Evolutionary conservation across 179 eudicot genomes (phyloP), one percentile per base, ranked within the genome.

Genomic region (Silene vulgaris): DNA sequence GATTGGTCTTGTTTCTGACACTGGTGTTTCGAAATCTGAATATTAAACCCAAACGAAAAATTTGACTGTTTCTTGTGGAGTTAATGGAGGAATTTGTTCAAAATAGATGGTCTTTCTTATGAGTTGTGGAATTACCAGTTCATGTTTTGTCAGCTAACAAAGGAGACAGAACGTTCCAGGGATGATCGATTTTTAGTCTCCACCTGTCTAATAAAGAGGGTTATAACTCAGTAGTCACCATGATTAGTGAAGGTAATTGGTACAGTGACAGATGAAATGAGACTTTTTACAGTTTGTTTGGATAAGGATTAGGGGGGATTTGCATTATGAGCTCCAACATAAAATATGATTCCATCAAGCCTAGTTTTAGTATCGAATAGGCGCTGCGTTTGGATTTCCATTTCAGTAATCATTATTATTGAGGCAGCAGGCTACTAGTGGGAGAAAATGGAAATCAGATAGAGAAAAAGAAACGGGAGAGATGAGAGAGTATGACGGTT

Each of bases 111-210:
- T n/a, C 32, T 37, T 28, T 12, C 14, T 50, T 30, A 13, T 52
- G 30, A 64, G 48, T 32, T 62, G 12, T 17, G 45, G 50, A 37
- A 11, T 4, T 43, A 45, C 23, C 26, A 26, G 13, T 40, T 3
- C 63, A 45, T 61, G 70, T 35, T 62, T 74, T 9, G 75, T 65
- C 71, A 16, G 77, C 74, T 69, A 21, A 26, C 23, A 43, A 63
- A 14, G 17, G 20, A 12, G n/a, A 59, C n/a, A 8, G 67, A 16
- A 8, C 26, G 23, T 40, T 17, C 14, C 3, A 9, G 8, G 68
- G 9, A 29, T 14, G 63, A 28, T 62, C 8, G 1, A 11, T 52
- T 52, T 67, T 29, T 3, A 28, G 59, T 52, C 14, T 21, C 20
- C 5, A 17, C 23, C 17, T 23, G 57, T 23, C 8, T 20, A 43